Percentiles rank a stretch among this genome's conserved stretches.
Conservation (phyloP, 2,329 filamentous ascomycete species). For the Teratosphaeria gauchensis region DNA sequence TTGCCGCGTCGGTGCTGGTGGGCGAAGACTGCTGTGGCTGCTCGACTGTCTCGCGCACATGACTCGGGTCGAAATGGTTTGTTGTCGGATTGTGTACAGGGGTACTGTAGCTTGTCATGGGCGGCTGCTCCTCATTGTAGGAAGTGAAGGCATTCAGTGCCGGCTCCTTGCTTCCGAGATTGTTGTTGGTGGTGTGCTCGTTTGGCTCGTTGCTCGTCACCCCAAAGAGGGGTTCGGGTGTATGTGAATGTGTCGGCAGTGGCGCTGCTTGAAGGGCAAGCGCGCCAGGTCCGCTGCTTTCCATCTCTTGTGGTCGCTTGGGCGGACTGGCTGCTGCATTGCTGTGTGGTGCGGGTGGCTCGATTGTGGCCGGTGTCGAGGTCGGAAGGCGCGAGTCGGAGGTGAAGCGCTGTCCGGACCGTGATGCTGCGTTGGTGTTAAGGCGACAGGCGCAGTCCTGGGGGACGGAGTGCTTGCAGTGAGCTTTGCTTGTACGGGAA, state of each 20-base stretch:
- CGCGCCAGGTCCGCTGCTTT: constrained; percentile 16
- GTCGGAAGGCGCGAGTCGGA: background rate
- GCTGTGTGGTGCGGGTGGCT: constrained; percentile 4
- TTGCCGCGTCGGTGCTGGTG: constrained; percentile 4
- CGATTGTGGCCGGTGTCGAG: background rate
- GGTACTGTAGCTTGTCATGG: background rate
- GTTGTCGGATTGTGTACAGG: background rate
- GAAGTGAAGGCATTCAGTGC: background rate
- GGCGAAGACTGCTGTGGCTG: constrained; percentile 1
- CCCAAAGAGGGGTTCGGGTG: constrained; percentile 1
- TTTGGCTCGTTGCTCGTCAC: constrained; percentile 1
- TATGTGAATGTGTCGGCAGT: constrained; percentile 6
- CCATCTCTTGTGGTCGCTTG: constrained; percentile 15
- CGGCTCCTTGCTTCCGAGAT: background rate
- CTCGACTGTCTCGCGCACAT: constrained; percentile 7
- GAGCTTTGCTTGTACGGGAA: background rate
- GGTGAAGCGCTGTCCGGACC: background rate
- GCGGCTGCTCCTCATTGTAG: background rate
- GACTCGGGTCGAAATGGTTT: constrained; percentile 8
- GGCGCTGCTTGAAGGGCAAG: constrained; percentile 9
- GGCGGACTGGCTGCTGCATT: constrained; percentile 13
- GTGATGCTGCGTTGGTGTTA: background rate
- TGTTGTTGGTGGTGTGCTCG: background rate
- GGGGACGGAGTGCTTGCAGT: background rate
- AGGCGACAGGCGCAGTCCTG: background rate